A percentile compares a stretch with the other conserved stretches of the same genome.
Conservation (phyloP, 2,329 filamentous ascomycete species). For the Lachnellula arida region DNA sequence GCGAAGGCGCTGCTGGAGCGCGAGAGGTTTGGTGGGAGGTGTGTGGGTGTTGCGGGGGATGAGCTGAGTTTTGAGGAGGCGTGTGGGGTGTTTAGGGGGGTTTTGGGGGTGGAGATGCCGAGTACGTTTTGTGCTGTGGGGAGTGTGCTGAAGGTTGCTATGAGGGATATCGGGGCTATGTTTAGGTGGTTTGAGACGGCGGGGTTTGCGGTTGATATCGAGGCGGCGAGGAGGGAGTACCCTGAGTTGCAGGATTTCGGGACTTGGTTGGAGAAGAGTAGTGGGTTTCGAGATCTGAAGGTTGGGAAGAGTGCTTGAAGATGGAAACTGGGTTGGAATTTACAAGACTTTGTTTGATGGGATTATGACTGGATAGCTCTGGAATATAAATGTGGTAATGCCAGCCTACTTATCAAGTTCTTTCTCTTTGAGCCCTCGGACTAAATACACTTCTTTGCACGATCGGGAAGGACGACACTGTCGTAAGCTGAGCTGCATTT, state of each 20-base stretch:
- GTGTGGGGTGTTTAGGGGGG: slow-evolving; percentile 29
- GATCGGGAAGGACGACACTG: neutral
- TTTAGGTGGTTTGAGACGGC: slow-evolving; percentile 30
- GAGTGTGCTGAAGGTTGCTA: slow-evolving; percentile 19
- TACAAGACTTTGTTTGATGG: neutral
- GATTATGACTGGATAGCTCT: neutral
- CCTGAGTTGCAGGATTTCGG: slow-evolving; percentile 40
- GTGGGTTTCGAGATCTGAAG: slow-evolving; percentile 12
- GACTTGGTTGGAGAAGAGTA: slow-evolving; percentile 41
- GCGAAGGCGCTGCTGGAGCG: slow-evolving; percentile 39
- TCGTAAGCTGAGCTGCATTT: slow-evolving; percentile 6
- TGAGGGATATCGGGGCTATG: slow-evolving; percentile 28
- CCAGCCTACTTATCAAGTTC: neutral
- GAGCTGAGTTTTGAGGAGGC: slow-evolving; percentile 37
- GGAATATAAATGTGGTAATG: too few species aligned
- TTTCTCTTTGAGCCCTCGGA: neutral
- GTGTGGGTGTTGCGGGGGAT: slow-evolving; percentile 42
- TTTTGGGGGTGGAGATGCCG: slow-evolving; percentile 28
- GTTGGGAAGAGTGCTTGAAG: neutral
- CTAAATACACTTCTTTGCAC: neutral
- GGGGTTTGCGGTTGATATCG: slow-evolving; percentile 33
- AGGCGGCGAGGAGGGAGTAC: slow-evolving; percentile 37
- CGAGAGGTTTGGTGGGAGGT: slow-evolving; percentile 34
- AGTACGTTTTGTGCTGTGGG: slow-evolving; percentile 26
- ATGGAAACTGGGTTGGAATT: neutral